Evolutionary conservation across 345 rosid genomes (phyloP), one percentile per base, ranked within the genome.

Genomic region (Microthlaspi erraticum): DNA sequence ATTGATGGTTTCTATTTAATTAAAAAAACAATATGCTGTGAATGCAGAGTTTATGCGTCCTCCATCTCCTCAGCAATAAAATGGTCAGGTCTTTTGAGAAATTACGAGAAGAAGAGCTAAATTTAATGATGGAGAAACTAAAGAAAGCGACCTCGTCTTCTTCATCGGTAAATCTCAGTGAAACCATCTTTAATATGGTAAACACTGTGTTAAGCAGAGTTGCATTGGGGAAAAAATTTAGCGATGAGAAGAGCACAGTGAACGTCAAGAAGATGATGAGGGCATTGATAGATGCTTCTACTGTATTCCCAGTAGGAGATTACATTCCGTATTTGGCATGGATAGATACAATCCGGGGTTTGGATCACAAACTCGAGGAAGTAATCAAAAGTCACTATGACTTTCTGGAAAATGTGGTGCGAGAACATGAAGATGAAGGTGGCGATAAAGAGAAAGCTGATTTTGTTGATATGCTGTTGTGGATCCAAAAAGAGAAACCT

Each of bases 261-360:
- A 80, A 58, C 46, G 74, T 84, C 38, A 67, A 64, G 70, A 53
- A 29, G 67, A 10, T 79, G n/a, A 7, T 77, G 60, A 13, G 16
- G 1, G 70, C 77, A 63, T 39, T 83, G n/a, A 7, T 7, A 20
- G 60, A 31, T n/a, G n/a, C 74, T 8, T 18, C 79, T n/a, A 2
- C 2, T 12, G 17, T 26, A 6, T 51, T 51, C 36, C 34, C 56
- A 9, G 1, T 81, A 0, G 87, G 87, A 32, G 89, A 85, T 23
- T 86, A 54, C 51, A 61, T 86, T 55, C 91, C 86, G 5, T 70
- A 79, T 70, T 80, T 85, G 56, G 73, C 73, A 36, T 83, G 85
- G 87, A 29, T 81, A 5, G 70, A 67, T 31, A 11, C 10, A 53
- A 32, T 77, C 0, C 81, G 37, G 4, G 83, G 81, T 14, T 8